A percentile compares a stretch with the other conserved stretches of the same genome.
These are phyloP conservation scores for Thymus quinquecostatus DNA, from an alignment of 257 asterid species.

Conservation along the genomic window DNA sequence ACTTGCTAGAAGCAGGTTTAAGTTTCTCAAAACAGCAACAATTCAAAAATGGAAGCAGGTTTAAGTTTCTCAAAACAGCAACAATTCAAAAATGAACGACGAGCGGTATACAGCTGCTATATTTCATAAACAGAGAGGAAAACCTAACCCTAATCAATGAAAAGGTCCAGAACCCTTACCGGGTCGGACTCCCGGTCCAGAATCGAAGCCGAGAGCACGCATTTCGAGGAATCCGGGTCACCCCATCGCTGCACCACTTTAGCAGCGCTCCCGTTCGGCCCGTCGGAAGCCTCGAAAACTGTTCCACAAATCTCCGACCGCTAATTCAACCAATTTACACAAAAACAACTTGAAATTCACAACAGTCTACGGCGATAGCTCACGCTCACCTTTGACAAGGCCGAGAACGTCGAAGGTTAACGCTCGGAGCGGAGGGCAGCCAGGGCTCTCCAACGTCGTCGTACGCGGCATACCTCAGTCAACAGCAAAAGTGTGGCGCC, in stretches of 20 bases:
- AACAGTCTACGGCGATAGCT: background rate
- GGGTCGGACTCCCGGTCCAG: slow-evolving; percentile 75
- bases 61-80: no score
- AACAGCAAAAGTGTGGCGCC: no score
- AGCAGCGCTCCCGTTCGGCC: slow-evolving; percentile 54
- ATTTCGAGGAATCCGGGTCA: slow-evolving; percentile 69
- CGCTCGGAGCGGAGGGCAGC: slow-evolving; percentile 88
- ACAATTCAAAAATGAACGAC: no score
- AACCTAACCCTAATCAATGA: background rate
- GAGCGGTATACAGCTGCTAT: no score
- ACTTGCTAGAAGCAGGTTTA: no score
- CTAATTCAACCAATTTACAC: background rate
- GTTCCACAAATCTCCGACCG: slow-evolving; percentile 17
- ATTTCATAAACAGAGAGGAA: no score
- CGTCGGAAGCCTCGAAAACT: slow-evolving; percentile 72
- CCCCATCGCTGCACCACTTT: slow-evolving; percentile 91
- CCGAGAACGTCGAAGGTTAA: slow-evolving; percentile 81
- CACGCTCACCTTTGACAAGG: slow-evolving; percentile 68
- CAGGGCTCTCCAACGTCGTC: slow-evolving; percentile 66
- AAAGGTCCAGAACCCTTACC: slow-evolving; percentile 42
- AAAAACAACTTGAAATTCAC: background rate
- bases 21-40: no score
- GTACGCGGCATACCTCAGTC: slow-evolving; percentile 72
- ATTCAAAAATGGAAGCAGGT: no score
- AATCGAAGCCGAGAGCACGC: slow-evolving; percentile 72